A percentile compares a stretch with the other conserved stretches of the same genome.
Conservation (phyloP, 2,329 filamentous ascomycete species). For the Cryphonectria japonica region DNA sequence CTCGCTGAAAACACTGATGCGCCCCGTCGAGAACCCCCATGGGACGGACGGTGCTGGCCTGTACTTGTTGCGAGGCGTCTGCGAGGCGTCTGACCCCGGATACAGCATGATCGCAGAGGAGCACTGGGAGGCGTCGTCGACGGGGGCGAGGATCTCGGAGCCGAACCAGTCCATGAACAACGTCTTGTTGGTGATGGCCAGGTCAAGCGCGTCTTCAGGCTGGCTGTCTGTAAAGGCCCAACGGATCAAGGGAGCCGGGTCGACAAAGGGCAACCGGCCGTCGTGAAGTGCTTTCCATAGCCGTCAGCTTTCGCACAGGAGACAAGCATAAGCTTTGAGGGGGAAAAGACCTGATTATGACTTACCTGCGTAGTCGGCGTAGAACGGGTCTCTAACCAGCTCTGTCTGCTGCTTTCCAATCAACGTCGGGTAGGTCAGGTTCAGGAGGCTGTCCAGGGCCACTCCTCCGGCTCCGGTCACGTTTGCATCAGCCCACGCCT, state of each 20-base stretch:
- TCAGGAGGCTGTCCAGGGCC: slow-evolving; percentile 36
- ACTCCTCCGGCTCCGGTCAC: slow-evolving; percentile 24
- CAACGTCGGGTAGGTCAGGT: slow-evolving; percentile 41
- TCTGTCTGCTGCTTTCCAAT: slow-evolving; percentile 44
- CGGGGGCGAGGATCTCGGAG: slow-evolving; percentile 46
- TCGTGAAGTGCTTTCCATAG: slow-evolving; percentile 35
- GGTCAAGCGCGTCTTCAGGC: slow-evolving; percentile 35
- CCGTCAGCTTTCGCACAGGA: not conserved
- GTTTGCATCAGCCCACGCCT: slow-evolving; percentile 34
- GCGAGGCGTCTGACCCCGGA: slow-evolving; percentile 37
- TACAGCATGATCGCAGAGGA: slow-evolving; percentile 55
- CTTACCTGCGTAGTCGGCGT: slow-evolving; percentile 43
- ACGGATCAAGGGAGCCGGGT: slow-evolving; percentile 41
- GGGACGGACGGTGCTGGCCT: slow-evolving; percentile 48
- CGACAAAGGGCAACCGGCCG: slow-evolving; percentile 42
- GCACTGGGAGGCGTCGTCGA: slow-evolving; percentile 45
- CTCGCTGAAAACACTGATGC: slow-evolving; percentile 42
- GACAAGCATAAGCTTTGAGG: not conserved
- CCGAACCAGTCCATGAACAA: slow-evolving; percentile 53
- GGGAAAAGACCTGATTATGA: not conserved
- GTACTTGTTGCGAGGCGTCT: slow-evolving; percentile 42
- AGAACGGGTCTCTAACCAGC: slow-evolving; percentile 45
- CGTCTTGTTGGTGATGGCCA: slow-evolving; percentile 54
- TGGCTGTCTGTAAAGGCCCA: slow-evolving; percentile 43
- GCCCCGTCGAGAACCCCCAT: slow-evolving; percentile 47